Base-by-base conservation (phyloP, 441 rosid genomes). In the Gossypium schwendimanii region DNA sequence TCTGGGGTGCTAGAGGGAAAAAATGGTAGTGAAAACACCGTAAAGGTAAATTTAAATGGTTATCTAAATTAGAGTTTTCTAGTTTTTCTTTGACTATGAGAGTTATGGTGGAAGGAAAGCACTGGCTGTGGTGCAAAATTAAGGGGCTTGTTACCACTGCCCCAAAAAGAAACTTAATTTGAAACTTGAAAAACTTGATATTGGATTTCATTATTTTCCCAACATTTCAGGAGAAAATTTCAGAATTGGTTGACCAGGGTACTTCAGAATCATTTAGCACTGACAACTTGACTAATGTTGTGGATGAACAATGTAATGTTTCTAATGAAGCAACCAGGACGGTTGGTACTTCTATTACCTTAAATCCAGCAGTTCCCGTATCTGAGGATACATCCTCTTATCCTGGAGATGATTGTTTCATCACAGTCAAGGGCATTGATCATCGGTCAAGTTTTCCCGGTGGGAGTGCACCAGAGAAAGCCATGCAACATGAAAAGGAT, bases 11-110 rank as follows among this genome's bases (percentile, higher is more conserved):
- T 58, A 6, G 76, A 79, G 70, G 85, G 80, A 73, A 69, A 73
- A 1, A 58, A 23, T 52, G 76, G 52, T 72, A 8, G 10, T 76
- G 81, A 77, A 72, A 63, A 21, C 39, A 61, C 59, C 60, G 73
- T 73, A 74, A 83, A 87, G 91, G 91, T 87, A 69, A 77, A 47
- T 31, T 44, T 18, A 17, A 14, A 67, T 77, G 63, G 20, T 55
- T 6, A 50, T 58, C 23, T 36, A 23, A 12, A 52, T 23, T 17
- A 61, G 8, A 75, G 18, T 62, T 71, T 74, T 58, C 4, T 45
- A 17, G 0, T 14, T 44, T 45, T 45, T n/a, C 3, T 44, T 39
- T 39, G 36, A n/a, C n/a, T n/a, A 61, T 45, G n/a, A 61, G 47
- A 33, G 18, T 70, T 20, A 36, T 69, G 20, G 60, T 69, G 69